Base-by-base conservation (phyloP, 148 eudicot species). In the Chenopodium quinoa region DNA sequence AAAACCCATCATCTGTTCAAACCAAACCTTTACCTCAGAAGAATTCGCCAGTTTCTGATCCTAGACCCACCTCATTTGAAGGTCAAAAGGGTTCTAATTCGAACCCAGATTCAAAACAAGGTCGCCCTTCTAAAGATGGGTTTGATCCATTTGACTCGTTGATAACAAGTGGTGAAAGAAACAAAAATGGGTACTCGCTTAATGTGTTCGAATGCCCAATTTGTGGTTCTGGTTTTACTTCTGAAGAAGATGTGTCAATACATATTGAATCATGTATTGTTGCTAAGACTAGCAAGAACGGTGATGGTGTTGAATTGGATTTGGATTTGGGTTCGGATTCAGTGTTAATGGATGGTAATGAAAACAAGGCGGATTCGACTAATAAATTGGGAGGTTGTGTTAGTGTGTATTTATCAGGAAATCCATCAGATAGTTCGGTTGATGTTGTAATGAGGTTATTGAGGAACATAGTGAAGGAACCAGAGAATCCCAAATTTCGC, bases 171-270 rank as follows among this genome's bases (percentile, higher is more conserved):
- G 91, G 93, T 66, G 87, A 90, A 65, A 86, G 98, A 67, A 97
- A 90, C 48, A 86, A 86, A 58, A 89, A 90, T 78, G 99, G 98
- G 54, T 91, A 85, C 73, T 83, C 89, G 1, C 89, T 94, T 19
- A 89, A 88, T 54, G 94, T 92, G 82, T 91, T 92, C 80, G 99
- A 97, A 83, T 97, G 99, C 69, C 99, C 96, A 2, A 89, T 94
- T 83, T 97, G 99, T 89, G 89, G 90, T 46, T 76, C 83, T 32
- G 94, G 87, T 20, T 97, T 84, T 69, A 87, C 73, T 48, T 94
- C 99, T 3, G 97, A 97, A 80, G 91, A 90, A 40, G 97, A 94
- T 79, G 96, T 97, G 64, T 87, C 94, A n/a, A 72, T 47, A 72
- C 99, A 94, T 54, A 88, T 94, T 77, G 99, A 97, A 29, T 85